Evolutionary conservation across 345 rosid genomes (phyloP).

Genomic region (Bruguiera gymnorhiza): DNA sequence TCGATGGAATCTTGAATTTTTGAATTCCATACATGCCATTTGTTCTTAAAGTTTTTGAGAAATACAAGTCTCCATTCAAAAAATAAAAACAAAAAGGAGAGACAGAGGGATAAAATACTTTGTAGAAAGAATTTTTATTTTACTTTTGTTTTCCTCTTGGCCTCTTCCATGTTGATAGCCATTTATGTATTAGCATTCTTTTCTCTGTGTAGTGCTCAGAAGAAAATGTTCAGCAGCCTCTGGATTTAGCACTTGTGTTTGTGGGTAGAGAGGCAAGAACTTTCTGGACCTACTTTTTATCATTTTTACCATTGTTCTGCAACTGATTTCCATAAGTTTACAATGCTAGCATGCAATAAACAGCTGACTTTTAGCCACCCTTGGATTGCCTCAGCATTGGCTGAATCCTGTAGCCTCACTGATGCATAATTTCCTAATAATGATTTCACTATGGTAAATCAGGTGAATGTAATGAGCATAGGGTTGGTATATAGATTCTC

Average conservation of each 20-base stretch:
- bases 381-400: not conserved
- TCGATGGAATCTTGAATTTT: not conserved
- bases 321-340: too few relatives aligned
- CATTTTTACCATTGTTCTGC: not conserved
- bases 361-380: not conserved
- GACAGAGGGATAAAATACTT: too few relatives aligned
- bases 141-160: not conserved
- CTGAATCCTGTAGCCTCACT: not conserved
- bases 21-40: constrained; percentile 1
- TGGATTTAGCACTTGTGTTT: constrained; percentile 80
- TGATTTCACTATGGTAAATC: not conserved
- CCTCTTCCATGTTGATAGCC: not conserved
- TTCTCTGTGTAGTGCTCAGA: constrained; percentile 52
- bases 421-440: not conserved
- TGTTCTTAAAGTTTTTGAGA: not conserved
- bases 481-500: not conserved
- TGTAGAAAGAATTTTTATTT: not conserved
- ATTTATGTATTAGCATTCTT: not conserved
- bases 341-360: too few relatives aligned
- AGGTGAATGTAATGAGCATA: not conserved
- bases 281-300: not conserved
- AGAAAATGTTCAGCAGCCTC: constrained; percentile 46
- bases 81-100: too few relatives aligned
- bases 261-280: constrained; percentile 77
- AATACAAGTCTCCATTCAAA: not conserved